Evolutionary conservation across 352 stramenopile genomes (phyloP), one percentile per base, ranked within the genome.

Genomic region (Globisporangium rhizosaccharum): DNA sequence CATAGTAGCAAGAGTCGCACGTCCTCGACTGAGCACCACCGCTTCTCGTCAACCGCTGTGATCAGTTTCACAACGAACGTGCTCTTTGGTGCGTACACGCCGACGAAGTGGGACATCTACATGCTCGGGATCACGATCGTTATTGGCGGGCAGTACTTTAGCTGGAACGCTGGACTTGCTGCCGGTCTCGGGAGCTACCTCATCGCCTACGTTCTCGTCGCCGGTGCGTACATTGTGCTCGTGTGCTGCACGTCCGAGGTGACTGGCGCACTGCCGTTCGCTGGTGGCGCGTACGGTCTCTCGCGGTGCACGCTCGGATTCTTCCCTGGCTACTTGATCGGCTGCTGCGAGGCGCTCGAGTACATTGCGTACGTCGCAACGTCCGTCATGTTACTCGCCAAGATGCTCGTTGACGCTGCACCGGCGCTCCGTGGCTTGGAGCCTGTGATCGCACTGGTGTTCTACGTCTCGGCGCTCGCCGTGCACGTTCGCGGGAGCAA

Each of bases 341-440:
- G 70, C 39, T 75, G 67, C 54, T 51, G 52, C 30, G 70, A 78
- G 56, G 41, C 63, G 11, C 47, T 75, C 48, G 64, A 73, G 61
- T 77, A 77, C 56, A 71, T 75, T 30, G 63, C 57, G 33, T 75
- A 75, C 49, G 65, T 71, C 58, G 75, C 63, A 54, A 3, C 28
- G 68, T 51, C 70, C 65, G 23, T 30, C 45, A 57, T 77, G 9
- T 56, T 55, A 30, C 49, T 75, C 9, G 47, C 48, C 42, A 50
- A 66, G 18, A 71, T 73, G 54, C 26, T 78, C 25, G 53, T 59
- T 14, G 51, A 65, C 46, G 52, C 49, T 8, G 26, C 33, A 11
- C 62, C 61, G 7, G 26, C 15, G 33, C 51, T 68, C 26, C 14
- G 5, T 1, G 53, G 55, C 23, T 66, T 57, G 4, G 36, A 72